Evolutionary conservation across 768 basidiomycete genomes (phyloP), one percentile per base, ranked within the genome.

Genomic region (Roridomyces roridus): DNA sequence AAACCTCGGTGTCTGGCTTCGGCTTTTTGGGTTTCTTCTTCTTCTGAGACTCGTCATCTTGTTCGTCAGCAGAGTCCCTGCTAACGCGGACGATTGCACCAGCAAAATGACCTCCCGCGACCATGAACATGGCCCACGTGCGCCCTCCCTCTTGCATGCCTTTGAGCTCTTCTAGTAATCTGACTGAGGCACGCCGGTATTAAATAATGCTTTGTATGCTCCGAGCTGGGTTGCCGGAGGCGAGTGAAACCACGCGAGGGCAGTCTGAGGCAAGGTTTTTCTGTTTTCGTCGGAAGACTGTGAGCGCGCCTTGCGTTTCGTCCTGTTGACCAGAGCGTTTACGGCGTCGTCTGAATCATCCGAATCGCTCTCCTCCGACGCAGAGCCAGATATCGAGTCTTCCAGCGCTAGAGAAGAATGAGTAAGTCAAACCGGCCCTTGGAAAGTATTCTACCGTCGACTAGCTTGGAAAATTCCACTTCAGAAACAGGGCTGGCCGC

Each of bases 81-180:
- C 87, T 84, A 24, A 94, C 90, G 29, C 87, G 80, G 12, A 88
- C 87, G 29, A 99, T 80, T 52, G 94, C 89, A 23, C 96, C 97
- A 14, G 97, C 97, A 74, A 99, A 98, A 72, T 99, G 97, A 11
- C 97, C 97, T 20, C 97, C 96, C 0, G 97, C 97, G 36, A 90
- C 86, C 94, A 98, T 97, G 66, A 99, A 91, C 81, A 98, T 72
- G 0, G 94, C 92, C 91, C 96, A 96, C 56, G 84, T 89, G 35
- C 94, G 79, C 15, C 87, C 92, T 8, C 74, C 72, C 5, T 65
- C 64, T 69, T 94, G 94, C 78, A 94, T 80, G n/a, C 73, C 73
- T 60, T 75, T 81, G 20, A 96, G 73, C 57, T 86, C 85, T 2
- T 80, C 65, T 9, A 72, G 67, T 91, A 87, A 9, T 70, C 69